Conservation (phyloP, 2,329 filamentous ascomycete species). For the Calonectria pteridis region DNA sequence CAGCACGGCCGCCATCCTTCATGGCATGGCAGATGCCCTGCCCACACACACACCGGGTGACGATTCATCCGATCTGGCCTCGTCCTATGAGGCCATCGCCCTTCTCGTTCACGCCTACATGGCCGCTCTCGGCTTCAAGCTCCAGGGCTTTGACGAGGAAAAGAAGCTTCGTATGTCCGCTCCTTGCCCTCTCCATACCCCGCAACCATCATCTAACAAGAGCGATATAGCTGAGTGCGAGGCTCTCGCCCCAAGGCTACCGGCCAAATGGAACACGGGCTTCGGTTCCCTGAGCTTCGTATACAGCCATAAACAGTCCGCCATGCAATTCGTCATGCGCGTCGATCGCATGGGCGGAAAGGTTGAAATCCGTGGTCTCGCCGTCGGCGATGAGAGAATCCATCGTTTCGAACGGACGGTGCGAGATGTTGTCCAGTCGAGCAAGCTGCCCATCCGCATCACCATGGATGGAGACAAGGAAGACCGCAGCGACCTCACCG, state of each 20-base stretch:
- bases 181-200: background rate
- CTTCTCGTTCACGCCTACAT: conserved; percentile 89
- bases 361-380: conserved; percentile 85
- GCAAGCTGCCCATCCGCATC: conserved; percentile 68
- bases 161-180: conserved; percentile 72
- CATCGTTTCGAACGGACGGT: conserved; percentile 78
- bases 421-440: conserved; percentile 79
- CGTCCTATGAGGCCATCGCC: conserved; percentile 84
- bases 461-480: conserved; percentile 59
- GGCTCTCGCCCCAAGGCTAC: conserved; percentile 72
- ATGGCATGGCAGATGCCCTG: conserved; percentile 70
- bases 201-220: conserved; percentile 20
- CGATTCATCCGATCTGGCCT: conserved; percentile 73
- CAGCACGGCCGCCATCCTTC: conserved; percentile 57
- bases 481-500: conserved; percentile 62
- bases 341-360: conserved; percentile 85
- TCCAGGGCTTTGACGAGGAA: conserved; percentile 88
- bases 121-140: conserved; percentile 81
- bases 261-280: conserved; percentile 83
- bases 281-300: conserved; percentile 82
- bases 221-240: conserved; percentile 59
- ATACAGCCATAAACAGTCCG: conserved; percentile 87
- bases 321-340: conserved; percentile 86
- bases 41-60: conserved; percentile 66
- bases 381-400: conserved; percentile 84